These are phyloP conservation scores for Phoenix dactylifera DNA, from an alignment of 176 grass and related monocot species.

Conservation along the genomic window DNA sequence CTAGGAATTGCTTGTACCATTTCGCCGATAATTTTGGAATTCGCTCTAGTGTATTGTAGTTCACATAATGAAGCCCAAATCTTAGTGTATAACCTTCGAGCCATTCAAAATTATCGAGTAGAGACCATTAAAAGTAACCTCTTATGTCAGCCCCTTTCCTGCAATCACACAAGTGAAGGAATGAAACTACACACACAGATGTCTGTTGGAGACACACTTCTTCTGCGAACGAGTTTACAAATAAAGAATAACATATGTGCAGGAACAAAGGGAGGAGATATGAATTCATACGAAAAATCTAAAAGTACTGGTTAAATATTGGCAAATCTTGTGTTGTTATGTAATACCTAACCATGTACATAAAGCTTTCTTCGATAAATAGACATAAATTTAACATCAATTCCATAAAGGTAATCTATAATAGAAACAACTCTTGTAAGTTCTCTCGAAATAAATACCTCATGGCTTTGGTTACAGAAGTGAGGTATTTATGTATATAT, in stretches of 20 bases:
- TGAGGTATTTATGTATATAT: slow-evolving; percentile 43
- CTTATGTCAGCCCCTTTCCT: slow-evolving; percentile 67
- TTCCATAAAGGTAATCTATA: too few species aligned
- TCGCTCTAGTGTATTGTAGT: slow-evolving; percentile 43
- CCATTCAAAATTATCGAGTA: slow-evolving; percentile 69
- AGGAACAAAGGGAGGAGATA: too few species aligned
- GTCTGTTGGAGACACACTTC: too few species aligned
- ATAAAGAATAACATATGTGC: too few species aligned
- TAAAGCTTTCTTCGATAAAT: too few species aligned
- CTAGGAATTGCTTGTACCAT: slow-evolving; percentile 52
- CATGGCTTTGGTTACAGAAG: slow-evolving; percentile 36
- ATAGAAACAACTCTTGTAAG: too few species aligned
- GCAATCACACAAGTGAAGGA: background rate
- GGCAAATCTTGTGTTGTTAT: too few species aligned
- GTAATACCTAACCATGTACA: too few species aligned
- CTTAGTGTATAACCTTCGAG: slow-evolving; percentile 41
- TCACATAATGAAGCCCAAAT: slow-evolving; percentile 47
- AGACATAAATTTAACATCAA: too few species aligned
- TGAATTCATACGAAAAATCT: too few species aligned
- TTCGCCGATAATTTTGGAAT: slow-evolving; percentile 46
- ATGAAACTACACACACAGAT: background rate
- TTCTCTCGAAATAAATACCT: slow-evolving; percentile 21
- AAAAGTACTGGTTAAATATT: too few species aligned
- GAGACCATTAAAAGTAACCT: slow-evolving; percentile 63
- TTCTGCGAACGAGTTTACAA: too few species aligned